Evolutionary conservation across 2,329 filamentous ascomycete species (phyloP).

Genomic region (Epichloe sp.): DNA sequence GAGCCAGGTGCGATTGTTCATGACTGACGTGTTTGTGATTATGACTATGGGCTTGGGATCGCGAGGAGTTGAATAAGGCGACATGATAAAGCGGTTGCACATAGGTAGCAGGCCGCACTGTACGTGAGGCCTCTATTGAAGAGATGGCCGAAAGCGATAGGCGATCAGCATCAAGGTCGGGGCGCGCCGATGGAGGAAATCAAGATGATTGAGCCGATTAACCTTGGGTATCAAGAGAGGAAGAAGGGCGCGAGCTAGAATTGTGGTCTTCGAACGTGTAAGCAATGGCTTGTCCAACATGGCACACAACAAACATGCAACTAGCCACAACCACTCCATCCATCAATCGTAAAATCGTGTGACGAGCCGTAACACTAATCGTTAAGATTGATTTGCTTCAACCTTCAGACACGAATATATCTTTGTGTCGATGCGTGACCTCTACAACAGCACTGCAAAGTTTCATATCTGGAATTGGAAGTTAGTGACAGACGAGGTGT

Average conservation of each 20-base stretch:
- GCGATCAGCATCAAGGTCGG: background rate
- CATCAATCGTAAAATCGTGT: background rate
- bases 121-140: background rate
- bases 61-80: background rate
- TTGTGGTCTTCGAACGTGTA: background rate
- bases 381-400: background rate
- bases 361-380: no score
- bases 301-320: background rate
- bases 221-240: background rate
- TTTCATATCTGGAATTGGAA: slow-evolving; percentile 48
- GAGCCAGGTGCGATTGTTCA: background rate
- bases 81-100: background rate
- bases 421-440: slow-evolving; percentile 66
- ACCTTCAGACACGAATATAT: slow-evolving; percentile 57
- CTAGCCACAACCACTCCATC: background rate
- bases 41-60: background rate
- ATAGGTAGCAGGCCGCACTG: background rate
- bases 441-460: slow-evolving; percentile 72
- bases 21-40: background rate
- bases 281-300: background rate
- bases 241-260: background rate
- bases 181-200: background rate
- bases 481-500: background rate
- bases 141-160: background rate
- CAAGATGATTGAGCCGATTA: background rate